phyloP scores from a whole-genome alignment of 1,284 basidiomycete genomes.

The Hymenochaete sp. region DNA sequence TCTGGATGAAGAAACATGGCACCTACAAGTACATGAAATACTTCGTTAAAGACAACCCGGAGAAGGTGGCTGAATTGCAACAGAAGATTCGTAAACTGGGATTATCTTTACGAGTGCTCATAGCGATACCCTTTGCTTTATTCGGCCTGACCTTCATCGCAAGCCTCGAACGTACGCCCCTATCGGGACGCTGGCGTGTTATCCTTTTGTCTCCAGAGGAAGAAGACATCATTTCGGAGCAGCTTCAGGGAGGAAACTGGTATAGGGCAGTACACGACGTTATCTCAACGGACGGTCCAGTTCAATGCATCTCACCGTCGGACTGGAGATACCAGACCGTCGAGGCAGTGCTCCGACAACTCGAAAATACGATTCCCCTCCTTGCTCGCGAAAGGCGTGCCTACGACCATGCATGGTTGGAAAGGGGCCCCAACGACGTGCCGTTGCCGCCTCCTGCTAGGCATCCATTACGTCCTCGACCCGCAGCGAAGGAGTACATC shows the following conservation, averaged over 20 bases:
- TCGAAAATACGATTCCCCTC: slow-evolving; percentile 65
- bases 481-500: slow-evolving; percentile 58
- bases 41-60: slow-evolving; percentile 37
- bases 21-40: slow-evolving; percentile 33
- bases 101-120: slow-evolving; percentile 46
- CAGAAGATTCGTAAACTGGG: slow-evolving; percentile 36
- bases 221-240: slow-evolving; percentile 73
- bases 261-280: slow-evolving; percentile 74
- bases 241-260: slow-evolving; percentile 78
- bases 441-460: slow-evolving; percentile 67
- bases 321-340: slow-evolving; percentile 89
- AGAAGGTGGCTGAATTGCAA: slow-evolving; percentile 39
- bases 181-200: slow-evolving; percentile 81
- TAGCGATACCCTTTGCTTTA: slow-evolving; percentile 61
- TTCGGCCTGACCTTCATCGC: slow-evolving; percentile 69
- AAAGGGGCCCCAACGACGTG: slow-evolving; percentile 37
- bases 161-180: slow-evolving; percentile 72
- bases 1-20: slow-evolving; percentile 44
- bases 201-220: slow-evolving; percentile 86
- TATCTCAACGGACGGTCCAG: slow-evolving; percentile 58
- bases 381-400: slow-evolving; percentile 48
- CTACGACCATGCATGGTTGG: slow-evolving; percentile 49
- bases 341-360: slow-evolving; percentile 57
- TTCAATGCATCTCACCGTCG: slow-evolving; percentile 49
- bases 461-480: slow-evolving; percentile 62